These are phyloP conservation scores for Gracilaria domingensis DNA, from an alignment of 23 red algal genomes.

Conservation along the genomic window DNA sequence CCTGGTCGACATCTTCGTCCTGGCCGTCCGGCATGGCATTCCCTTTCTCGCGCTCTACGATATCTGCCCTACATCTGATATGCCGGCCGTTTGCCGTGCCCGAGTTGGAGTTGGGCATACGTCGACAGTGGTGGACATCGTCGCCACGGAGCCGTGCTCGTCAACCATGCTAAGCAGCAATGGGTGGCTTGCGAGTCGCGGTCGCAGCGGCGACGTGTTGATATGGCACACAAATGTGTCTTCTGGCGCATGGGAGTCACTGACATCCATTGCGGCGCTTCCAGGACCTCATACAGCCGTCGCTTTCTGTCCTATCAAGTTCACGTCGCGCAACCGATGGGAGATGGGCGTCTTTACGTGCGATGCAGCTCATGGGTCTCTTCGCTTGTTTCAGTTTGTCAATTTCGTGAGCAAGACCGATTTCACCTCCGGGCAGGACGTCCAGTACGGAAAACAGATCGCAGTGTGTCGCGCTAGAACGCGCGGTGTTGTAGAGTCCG, in stretches of 20 bases:
- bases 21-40: conserved; percentile 55
- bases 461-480: conserved; percentile 38
- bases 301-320: conserved; percentile 39
- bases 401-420: conserved; percentile 40
- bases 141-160: conserved; percentile 32
- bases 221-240: conserved; percentile 58
- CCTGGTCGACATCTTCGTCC: conserved; percentile 54
- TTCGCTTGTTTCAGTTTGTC: conserved; percentile 55
- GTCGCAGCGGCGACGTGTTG: conserved; percentile 48
- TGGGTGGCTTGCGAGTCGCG: conserved; percentile 71
- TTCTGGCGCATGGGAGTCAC: conserved; percentile 32
- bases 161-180: conserved; percentile 29
- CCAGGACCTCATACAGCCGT: conserved; percentile 76
- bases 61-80: conserved; percentile 59
- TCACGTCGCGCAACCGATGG: conserved; percentile 35
- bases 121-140: conserved; percentile 25
- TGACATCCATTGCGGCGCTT: conserved; percentile 43
- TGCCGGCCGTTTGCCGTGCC: conserved; percentile 61
- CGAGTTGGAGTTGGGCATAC: conserved; percentile 67
- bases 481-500: conserved; percentile 6
- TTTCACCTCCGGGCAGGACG: conserved; percentile 34
- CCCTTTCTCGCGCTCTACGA: conserved; percentile 70
- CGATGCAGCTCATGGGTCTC: conserved; percentile 47
- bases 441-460: conserved; percentile 40
- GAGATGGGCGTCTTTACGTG: conserved; percentile 46